phyloP scores from a whole-genome alignment of 2,329 filamentous ascomycete species.

The Penicillium freii region DNA sequence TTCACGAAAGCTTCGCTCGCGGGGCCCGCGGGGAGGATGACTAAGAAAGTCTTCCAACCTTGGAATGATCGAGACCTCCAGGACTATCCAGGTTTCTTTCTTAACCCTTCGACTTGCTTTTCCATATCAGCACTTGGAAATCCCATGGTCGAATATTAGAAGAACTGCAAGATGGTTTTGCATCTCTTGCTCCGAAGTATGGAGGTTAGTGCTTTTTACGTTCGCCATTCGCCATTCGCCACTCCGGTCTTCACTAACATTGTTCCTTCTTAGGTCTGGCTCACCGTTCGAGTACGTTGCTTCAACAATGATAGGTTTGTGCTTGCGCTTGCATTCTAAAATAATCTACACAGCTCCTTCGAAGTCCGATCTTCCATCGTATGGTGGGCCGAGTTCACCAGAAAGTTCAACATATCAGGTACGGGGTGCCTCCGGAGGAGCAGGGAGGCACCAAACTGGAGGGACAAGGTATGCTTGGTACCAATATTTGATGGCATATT shows the following conservation, averaged over 20 bases:
- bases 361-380: conserved; percentile 45
- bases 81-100: neutral
- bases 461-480: conserved; percentile 29
- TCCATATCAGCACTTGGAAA: neutral
- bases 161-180: conserved; percentile 25
- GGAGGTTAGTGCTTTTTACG: conserved; percentile 31
- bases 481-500: neutral
- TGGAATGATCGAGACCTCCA: neutral
- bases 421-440: conserved; percentile 45
- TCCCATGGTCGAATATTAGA: neutral
- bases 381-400: conserved; percentile 46
- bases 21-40: neutral
- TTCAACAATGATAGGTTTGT: neutral
- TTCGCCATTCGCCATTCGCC: neutral
- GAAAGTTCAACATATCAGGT: conserved; percentile 40
- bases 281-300: conserved; percentile 38
- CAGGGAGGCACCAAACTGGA: conserved; percentile 45
- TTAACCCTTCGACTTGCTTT: neutral
- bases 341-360: conserved; percentile 38
- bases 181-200: conserved; percentile 33
- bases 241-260: conserved; percentile 13
- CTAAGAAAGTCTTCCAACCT: neutral
- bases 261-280: conserved; percentile 32
- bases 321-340: conserved; percentile 7
- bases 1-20: conserved; percentile 5